Conservation (phyloP, 2,329 filamentous ascomycete species). For the Aspergillus pseudoviridinutans region DNA sequence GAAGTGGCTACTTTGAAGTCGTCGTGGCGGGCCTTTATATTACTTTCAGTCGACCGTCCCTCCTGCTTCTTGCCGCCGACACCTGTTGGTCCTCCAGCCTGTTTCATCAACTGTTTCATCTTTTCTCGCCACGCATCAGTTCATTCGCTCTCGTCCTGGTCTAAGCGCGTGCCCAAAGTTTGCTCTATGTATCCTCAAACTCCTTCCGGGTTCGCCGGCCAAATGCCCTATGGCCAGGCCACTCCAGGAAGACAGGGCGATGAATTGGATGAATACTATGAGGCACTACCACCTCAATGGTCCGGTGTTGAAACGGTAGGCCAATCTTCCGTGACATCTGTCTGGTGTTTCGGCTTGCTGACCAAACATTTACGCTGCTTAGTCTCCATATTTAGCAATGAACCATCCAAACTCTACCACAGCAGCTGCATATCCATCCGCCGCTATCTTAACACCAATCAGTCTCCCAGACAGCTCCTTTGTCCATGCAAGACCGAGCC, state of each 20-base stretch:
- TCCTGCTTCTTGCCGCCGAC: not conserved
- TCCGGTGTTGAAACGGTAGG: slow-evolving; percentile 29
- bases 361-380: slow-evolving; percentile 4
- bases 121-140: slow-evolving; percentile 13
- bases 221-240: slow-evolving; percentile 27
- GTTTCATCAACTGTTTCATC: slow-evolving; percentile 24
- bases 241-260: slow-evolving; percentile 18
- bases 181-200: slow-evolving; percentile 25
- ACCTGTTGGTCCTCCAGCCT: slow-evolving; percentile 1
- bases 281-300: slow-evolving; percentile 25
- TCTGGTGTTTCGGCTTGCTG: slow-evolving; percentile 7
- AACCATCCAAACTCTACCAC: slow-evolving; percentile 30
- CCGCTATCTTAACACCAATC: slow-evolving; percentile 34
- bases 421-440: slow-evolving; percentile 24
- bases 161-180: slow-evolving; percentile 3
- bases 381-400: slow-evolving; percentile 24
- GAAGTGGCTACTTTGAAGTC: not conserved
- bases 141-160: not conserved
- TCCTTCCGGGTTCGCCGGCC: slow-evolving; percentile 13
- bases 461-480: slow-evolving; percentile 37
- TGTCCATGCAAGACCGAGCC: slow-evolving; percentile 27
- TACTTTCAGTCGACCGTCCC: not conserved
- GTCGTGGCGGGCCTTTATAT: not conserved
- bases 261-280: slow-evolving; percentile 28
- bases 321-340: not conserved